These are phyloP conservation scores for Triangularia verruculosa DNA, from an alignment of 2,329 filamentous ascomycete genomes.

Conservation along the genomic window DNA sequence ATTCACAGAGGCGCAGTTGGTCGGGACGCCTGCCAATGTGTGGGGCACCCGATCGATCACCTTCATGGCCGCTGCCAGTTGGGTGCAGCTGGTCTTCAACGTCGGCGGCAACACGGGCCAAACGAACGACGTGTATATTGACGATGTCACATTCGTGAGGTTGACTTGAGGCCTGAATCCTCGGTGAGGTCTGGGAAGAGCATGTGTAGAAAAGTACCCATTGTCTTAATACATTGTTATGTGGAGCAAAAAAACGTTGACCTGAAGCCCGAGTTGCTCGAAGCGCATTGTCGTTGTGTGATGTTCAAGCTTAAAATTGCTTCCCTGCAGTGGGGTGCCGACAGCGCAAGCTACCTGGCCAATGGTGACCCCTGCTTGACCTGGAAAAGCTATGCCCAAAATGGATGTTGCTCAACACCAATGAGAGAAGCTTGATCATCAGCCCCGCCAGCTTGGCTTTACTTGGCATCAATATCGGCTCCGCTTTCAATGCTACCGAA, in stretches of 20 bases:
- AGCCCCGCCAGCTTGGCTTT: not conserved
- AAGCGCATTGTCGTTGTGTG: no score
- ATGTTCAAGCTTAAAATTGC: no score
- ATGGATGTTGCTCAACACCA: constrained; percentile 8
- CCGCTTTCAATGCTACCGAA: not conserved
- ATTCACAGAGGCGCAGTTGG: not conserved
- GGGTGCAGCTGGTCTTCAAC: not conserved
- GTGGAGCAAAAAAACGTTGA: no score
- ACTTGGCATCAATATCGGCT: not conserved
- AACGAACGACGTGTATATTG: constrained; percentile 2
- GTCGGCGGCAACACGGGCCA: not conserved
- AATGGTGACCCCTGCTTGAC: not conserved
- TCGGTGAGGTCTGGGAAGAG: not conserved
- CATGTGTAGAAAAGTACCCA: no score
- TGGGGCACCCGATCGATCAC: not conserved
- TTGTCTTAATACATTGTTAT: no score
- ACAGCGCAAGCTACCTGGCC: not conserved
- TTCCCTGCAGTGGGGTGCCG: no score
- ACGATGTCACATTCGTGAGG: not conserved
- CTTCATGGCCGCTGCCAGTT: not conserved
- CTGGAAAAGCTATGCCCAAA: not conserved
- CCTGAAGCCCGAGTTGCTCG: no score
- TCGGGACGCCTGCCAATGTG: not conserved
- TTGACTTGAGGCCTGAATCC: not conserved
- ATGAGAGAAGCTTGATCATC: not conserved